Base-by-base conservation (phyloP, 345 rosid species). In the Syzygium oleosum region DNA sequence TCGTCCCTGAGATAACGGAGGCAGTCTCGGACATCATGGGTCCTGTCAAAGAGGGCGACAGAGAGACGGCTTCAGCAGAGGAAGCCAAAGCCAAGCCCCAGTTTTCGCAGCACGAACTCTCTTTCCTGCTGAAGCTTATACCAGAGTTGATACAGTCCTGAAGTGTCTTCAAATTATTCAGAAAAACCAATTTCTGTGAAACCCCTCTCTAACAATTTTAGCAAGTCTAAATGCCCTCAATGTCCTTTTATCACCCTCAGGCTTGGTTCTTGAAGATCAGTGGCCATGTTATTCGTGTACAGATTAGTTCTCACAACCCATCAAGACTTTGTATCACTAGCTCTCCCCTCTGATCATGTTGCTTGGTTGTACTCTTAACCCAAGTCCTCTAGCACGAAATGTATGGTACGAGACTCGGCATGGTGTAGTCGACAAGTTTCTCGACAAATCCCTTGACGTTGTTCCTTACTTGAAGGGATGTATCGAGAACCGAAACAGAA, bases 91-190 rank as follows among this genome's bases (percentile, higher is more conserved):
- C 54, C 19, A 94, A 91, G 88, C 98, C 96, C 21, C 90, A 91
- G 54, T 94, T 96, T 87, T 93, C 97, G 61, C 92, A 94, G 54
- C 91, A 87, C 78, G 99, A 96, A 90, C 93, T 97, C 88, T 91
- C 96, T 16, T 97, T 97, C 92, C 96, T 97, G 84, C 90, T 95
- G 89, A 95, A 95, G 94, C 96, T 97, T 52, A 95, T 96, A 73
- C 96, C 99, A 53, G 94, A 97, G 88, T 85, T 97, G 92, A 91
- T 97, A 91, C 94, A 92, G 78, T 90, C 90, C 2, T 94, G 87
- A 91, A 16, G 79, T 38, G 80, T 55, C 85, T 51, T 19, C 38
- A 46, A 49, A 14, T 52, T 84, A 25, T 53, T 51, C 14, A 13
- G 58, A 84, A 84, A 84, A 84, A 84, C 55, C 55, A 2, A 52